Base-by-base conservation (phyloP, 441 rosid species). In the Erysimum pusillum region DNA sequence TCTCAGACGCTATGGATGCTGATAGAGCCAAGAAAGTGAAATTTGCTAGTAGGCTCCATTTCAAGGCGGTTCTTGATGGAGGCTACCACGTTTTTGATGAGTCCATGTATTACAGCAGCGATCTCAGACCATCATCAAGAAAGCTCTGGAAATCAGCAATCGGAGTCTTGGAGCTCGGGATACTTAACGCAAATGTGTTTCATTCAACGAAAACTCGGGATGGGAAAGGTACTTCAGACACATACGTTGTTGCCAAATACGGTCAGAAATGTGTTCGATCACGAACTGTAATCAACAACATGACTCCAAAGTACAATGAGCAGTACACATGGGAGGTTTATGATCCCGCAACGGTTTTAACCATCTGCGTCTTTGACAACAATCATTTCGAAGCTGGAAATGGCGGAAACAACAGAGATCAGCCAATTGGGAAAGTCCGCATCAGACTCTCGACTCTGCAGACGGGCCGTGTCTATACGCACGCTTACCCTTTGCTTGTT, bases 261-360 rank as follows among this genome's bases (percentile, higher is more conserved):
- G 95, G 97, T 20, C 93, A 88, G 13, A 96, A 96, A 81, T 96
- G 99, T 97, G 83, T 96, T 63, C 83, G 97, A 3, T 90, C 99
- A 39, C 76, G 99, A 76, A 96, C 97, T 35, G 85, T 96, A 18
- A 77, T 91, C 75, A 63, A 82, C 85, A 93, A 87, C 83, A 83
- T 86, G 66, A 91, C 82, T 75, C 97, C 99, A 7, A 93, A 85
- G 79, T 93, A 86, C 85, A 96, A 96, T 10, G 98, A 93, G 84
- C 99, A 96, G 75, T 96, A 96, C 83, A 87, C 94, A 1, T 96
- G 99, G 99, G 99, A 96, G 80, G 99, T 96, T 15, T 88, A 75
- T 67, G 99, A 96, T 73, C 87, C 94, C 6, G 93, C 97, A 20
- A 96, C 99, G 3, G 96, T 96, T 63, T 85, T 96, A 25, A 87